phyloP scores from a whole-genome alignment of 2,329 filamentous ascomycete genomes.

The Hymenoscyphus linearis region DNA sequence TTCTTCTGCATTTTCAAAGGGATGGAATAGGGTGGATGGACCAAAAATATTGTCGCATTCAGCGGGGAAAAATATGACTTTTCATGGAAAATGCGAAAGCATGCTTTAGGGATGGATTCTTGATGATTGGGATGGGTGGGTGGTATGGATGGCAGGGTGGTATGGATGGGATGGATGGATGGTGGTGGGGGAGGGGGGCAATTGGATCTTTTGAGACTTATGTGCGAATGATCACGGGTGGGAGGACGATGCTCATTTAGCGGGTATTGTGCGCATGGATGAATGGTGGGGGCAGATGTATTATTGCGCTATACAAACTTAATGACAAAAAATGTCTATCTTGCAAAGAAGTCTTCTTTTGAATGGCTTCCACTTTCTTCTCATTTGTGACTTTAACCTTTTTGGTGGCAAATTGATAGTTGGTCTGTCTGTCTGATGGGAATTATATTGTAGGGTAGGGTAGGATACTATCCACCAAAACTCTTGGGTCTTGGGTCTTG shows the following conservation, averaged over 20 bases:
- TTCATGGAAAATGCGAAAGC: conserved; percentile 2
- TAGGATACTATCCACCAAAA: too few relatives aligned
- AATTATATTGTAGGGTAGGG: too few relatives aligned
- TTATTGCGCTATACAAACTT: conserved; percentile 1
- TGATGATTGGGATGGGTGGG: not conserved
- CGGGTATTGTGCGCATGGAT: not conserved
- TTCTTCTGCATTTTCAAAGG: conserved; percentile 14
- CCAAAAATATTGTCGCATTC: conserved; percentile 7
- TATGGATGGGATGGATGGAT: not conserved
- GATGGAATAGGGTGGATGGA: conserved; percentile 5
- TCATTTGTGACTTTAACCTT: too few relatives aligned
- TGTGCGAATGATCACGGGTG: not conserved
- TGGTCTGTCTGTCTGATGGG: too few relatives aligned
- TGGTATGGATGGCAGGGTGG: not conserved
- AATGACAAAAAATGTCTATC: conserved; percentile 1
- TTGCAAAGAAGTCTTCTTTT: not conserved
- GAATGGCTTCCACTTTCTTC: not conserved
- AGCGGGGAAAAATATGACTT: conserved; percentile 1
- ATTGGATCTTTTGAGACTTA: conserved; percentile 5
- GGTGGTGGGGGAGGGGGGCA: not conserved
- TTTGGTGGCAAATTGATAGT: too few relatives aligned
- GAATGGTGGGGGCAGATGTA: not conserved
- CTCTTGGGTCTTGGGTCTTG: too few relatives aligned
- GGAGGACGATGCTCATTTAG: not conserved
- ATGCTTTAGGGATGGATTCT: conserved; percentile 9